Evolutionary conservation across 2,329 filamentous ascomycete species (phyloP).

Genomic region (Xylariaceae sp.): DNA sequence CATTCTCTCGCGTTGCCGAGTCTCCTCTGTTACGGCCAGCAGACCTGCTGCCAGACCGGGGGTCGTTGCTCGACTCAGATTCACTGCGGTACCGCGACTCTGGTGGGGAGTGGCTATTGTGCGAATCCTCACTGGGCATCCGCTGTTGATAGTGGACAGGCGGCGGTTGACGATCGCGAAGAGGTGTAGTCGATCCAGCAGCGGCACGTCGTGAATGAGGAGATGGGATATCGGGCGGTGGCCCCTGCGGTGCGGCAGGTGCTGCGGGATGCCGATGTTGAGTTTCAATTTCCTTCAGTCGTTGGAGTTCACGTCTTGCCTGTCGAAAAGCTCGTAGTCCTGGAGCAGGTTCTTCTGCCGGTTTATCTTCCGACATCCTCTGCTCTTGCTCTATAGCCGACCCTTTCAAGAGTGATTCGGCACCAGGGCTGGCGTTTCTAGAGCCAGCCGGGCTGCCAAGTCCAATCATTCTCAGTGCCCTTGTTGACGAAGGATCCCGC

Average conservation of each 20-base stretch:
- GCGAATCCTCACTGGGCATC: constrained; percentile 41
- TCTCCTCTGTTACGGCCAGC: constrained; percentile 36
- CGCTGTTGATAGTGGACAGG: constrained; percentile 43
- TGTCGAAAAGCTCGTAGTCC: constrained; percentile 56
- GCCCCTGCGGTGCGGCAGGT: constrained; percentile 20
- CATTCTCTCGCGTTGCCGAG: constrained; percentile 35
- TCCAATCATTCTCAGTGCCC: constrained; percentile 60
- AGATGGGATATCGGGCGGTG: constrained; percentile 17
- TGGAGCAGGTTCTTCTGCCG: constrained; percentile 35
- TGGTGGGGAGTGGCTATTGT: constrained; percentile 23
- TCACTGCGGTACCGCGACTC: constrained; percentile 48
- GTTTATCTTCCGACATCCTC: not conserved
- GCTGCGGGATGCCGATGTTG: constrained; percentile 38
- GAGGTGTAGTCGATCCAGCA: constrained; percentile 34
- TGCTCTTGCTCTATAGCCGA: constrained; percentile 2
- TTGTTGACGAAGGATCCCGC: constrained; percentile 42
- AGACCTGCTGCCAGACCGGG: constrained; percentile 38
- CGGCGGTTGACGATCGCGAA: constrained; percentile 42
- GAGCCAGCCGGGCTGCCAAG: constrained; percentile 40
- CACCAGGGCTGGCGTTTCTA: constrained; percentile 14
- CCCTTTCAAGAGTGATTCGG: constrained; percentile 14
- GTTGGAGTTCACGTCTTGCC: constrained; percentile 54
- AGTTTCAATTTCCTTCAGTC: constrained; percentile 50
- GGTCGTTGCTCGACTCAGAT: constrained; percentile 50
- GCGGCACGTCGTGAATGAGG: constrained; percentile 18